Conservation (phyloP, 2,329 filamentous ascomycete genomes). For the Pseudodiploospora longispora region DNA sequence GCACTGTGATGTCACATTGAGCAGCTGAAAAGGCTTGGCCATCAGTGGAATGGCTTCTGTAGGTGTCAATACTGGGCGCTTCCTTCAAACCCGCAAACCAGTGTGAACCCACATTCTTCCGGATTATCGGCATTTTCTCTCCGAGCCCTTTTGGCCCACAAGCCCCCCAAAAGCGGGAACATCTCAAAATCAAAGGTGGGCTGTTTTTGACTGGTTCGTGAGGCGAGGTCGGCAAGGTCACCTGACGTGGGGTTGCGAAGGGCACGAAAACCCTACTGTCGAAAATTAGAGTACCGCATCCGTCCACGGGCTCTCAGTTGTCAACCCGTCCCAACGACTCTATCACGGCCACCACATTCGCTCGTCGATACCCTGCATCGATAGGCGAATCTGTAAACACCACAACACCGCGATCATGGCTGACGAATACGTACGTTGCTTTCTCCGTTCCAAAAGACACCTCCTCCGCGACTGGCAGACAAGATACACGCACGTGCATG, state of each 20-base stretch:
- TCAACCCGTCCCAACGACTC: constrained; percentile 24
- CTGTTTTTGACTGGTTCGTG: neutral
- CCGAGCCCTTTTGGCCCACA: no score
- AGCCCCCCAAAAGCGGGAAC: no score
- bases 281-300: constrained; percentile 25
- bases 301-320: constrained; percentile 18
- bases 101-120: no score
- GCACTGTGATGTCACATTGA: no score
- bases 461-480: no score
- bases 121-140: no score
- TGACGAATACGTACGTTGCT: constrained; percentile 77
- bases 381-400: constrained; percentile 36
- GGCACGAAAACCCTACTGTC: constrained; percentile 33
- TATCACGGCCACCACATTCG: constrained; percentile 32
- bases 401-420: constrained; percentile 59
- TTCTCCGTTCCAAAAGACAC: constrained; percentile 6
- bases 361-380: constrained; percentile 34
- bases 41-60: neutral
- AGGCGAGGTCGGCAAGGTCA: constrained; percentile 15
- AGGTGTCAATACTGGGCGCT: neutral
- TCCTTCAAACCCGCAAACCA: no score
- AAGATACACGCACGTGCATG: no score
- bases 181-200: no score
- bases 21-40: no score
- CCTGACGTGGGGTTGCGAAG: constrained; percentile 27